Evolutionary conservation across 352 stramenopile species (phyloP).

Genomic region (Pythium grandisporangium): DNA sequence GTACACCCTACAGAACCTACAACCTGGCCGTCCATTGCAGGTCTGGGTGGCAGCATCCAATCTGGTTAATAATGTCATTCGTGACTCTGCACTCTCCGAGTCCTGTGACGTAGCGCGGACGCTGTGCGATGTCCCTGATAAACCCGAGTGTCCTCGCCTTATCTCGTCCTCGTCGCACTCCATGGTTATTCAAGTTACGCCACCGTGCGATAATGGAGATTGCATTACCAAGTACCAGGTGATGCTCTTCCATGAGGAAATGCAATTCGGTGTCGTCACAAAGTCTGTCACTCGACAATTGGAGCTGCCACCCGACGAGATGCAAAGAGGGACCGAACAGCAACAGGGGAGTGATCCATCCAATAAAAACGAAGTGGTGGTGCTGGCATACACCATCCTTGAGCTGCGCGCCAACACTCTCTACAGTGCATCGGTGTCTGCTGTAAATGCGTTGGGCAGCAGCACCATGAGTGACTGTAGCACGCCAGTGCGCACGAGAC

Average conservation of each 20-base stretch:
- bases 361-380: not conserved
- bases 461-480: conserved; percentile 28
- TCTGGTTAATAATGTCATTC: conserved; percentile 44
- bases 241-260: conserved; percentile 36
- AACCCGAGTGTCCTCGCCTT: conserved; percentile 14
- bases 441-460: conserved; percentile 32
- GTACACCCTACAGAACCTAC: conserved; percentile 28
- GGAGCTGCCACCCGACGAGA: conserved; percentile 11
- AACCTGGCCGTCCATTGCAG: conserved; percentile 23
- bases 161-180: conserved; percentile 24
- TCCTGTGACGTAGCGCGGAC: conserved; percentile 23
- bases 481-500: conserved; percentile 23
- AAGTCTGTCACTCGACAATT: conserved; percentile 31
- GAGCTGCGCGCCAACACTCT: conserved; percentile 30
- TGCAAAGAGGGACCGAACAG: no score
- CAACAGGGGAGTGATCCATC: not conserved
- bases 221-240: conserved; percentile 36
- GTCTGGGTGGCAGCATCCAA: conserved; percentile 54
- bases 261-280: conserved; percentile 44
- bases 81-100: conserved; percentile 30
- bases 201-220: conserved; percentile 42
- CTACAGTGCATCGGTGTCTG: conserved; percentile 36
- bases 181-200: conserved; percentile 20
- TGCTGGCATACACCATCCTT: conserved; percentile 10
- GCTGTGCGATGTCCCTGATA: conserved; percentile 40